These are phyloP conservation scores for Epichloe festucae DNA, from an alignment of 2,329 filamentous ascomycete genomes.

Conservation along the genomic window DNA sequence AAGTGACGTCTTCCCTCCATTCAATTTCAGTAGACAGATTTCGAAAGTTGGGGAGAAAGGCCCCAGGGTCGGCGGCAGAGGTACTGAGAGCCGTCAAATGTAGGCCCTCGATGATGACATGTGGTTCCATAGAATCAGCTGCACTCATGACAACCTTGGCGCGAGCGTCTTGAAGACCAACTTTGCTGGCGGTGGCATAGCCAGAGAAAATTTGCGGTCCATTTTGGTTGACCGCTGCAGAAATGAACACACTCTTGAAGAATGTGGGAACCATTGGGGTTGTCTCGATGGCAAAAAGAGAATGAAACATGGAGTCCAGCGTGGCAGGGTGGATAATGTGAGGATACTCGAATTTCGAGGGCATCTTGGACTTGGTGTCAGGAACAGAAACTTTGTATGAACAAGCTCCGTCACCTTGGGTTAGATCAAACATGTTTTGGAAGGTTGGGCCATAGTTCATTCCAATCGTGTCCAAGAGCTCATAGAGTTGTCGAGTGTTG, in stretches of 20 bases:
- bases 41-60: slow-evolving; percentile 35
- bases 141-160: slow-evolving; percentile 33
- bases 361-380: slow-evolving; percentile 40
- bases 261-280: slow-evolving; percentile 36
- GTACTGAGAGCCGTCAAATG: slow-evolving; percentile 25
- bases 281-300: slow-evolving; percentile 31
- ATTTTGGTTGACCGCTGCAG: slow-evolving; percentile 21
- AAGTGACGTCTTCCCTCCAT: slow-evolving; percentile 30
- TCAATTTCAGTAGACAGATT: slow-evolving; percentile 35
- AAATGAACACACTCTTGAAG: slow-evolving; percentile 33
- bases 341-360: slow-evolving; percentile 36
- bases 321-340: slow-evolving; percentile 46
- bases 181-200: slow-evolving; percentile 24
- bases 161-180: slow-evolving; percentile 24
- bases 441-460: slow-evolving; percentile 39
- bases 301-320: slow-evolving; percentile 43
- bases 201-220: slow-evolving; percentile 26
- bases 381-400: slow-evolving; percentile 29
- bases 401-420: slow-evolving; percentile 20
- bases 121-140: slow-evolving; percentile 16
- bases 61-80: slow-evolving; percentile 12
- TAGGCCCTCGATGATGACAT: slow-evolving; percentile 33
- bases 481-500: slow-evolving; percentile 34
- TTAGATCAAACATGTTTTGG: slow-evolving; percentile 30
- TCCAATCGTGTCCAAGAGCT: slow-evolving; percentile 34